Base-by-base conservation (phyloP, 2,329 filamentous ascomycete genomes). In the Paracoccidioides brasiliensis region DNA sequence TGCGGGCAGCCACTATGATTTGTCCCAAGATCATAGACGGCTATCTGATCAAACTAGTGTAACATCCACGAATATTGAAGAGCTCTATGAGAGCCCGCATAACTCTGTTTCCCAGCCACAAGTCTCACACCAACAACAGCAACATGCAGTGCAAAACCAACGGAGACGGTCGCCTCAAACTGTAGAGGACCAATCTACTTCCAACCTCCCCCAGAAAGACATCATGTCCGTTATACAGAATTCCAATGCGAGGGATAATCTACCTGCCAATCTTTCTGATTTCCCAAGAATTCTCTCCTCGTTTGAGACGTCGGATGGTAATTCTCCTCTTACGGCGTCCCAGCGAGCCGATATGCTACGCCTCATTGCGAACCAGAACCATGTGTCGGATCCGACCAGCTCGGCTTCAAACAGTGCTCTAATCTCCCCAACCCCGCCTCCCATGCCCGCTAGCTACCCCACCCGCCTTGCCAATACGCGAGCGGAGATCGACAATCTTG, bases 401-500 rank as follows among this genome's bases (percentile, higher is more conserved):
- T 28, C 55, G 9, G 62, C 67, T 10, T 62, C 67, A 3, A 81
- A 82, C 65, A 83, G 81, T 59, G 80, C 80, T 2, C 71, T 83
- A 9, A 73, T 78, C 46, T 78, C 76, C 14, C 79, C 80, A 3
- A 74, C 70, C 10, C 74, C 80, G 0, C 79, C 80, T 0, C 71
- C 75, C 1, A 77, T 80, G 70, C 77, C 78, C 0, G 73, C 75
- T 32, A 71, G 73, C 58, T 74, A 74, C 61, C 67, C 68, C 38
- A 64, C 64, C 35, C 71, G 69, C 14, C 69, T 93, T 59, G 80
- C 78, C 48, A 80, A 80, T 58, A 90, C 85, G 4, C 79, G 85
- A 58, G 77, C 84, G 12, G 86, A 95, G 59, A 80, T 96, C 33
- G 87, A 93, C 53, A 79, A 86, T 35, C 77, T 97, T 2, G 82